Conservation (phyloP, 768 basidiomycete species). For the Inosperma sp. region DNA sequence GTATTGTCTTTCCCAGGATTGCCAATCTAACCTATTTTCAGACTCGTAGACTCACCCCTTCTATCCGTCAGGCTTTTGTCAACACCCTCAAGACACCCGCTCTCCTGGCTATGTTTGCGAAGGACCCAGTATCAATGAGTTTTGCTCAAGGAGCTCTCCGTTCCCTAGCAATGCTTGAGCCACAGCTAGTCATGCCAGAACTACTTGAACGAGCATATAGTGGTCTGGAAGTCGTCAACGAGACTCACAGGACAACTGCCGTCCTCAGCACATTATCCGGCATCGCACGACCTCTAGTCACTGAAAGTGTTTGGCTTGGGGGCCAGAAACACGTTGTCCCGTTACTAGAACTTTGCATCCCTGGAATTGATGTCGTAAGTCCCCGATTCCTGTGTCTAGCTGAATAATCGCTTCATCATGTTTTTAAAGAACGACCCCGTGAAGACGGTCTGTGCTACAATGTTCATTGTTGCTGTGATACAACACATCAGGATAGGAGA, state of each 20-base stretch:
- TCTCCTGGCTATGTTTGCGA: constrained; percentile 86
- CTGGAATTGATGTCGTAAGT: constrained; percentile 84
- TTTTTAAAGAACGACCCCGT: constrained; percentile 64
- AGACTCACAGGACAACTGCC: constrained; percentile 92
- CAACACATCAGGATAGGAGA: constrained; percentile 79
- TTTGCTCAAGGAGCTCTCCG: constrained; percentile 79
- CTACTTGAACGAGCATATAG: constrained; percentile 87
- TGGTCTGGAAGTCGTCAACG: constrained; percentile 89
- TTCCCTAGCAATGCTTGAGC: constrained; percentile 74
- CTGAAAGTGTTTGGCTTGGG: constrained; percentile 72
- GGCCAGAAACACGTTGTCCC: constrained; percentile 89
- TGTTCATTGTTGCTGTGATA: constrained; percentile 69
- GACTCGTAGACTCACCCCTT: constrained; percentile 73
- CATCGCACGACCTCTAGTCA: constrained; percentile 70
- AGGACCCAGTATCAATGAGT: constrained; percentile 75
- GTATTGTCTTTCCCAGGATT: background rate
- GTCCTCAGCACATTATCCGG: constrained; percentile 81
- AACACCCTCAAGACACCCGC: constrained; percentile 78
- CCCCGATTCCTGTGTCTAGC: background rate
- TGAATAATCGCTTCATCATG: background rate
- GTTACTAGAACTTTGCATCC: constrained; percentile 81
- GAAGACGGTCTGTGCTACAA: constrained; percentile 76
- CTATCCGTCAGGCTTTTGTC: constrained; percentile 81
- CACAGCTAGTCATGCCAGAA: constrained; percentile 82
- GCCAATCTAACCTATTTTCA: background rate